Evolutionary conservation across 2,329 filamentous ascomycete genomes (phyloP), one percentile per base, ranked within the genome.

Genomic region (Cytospora paraplurivora): DNA sequence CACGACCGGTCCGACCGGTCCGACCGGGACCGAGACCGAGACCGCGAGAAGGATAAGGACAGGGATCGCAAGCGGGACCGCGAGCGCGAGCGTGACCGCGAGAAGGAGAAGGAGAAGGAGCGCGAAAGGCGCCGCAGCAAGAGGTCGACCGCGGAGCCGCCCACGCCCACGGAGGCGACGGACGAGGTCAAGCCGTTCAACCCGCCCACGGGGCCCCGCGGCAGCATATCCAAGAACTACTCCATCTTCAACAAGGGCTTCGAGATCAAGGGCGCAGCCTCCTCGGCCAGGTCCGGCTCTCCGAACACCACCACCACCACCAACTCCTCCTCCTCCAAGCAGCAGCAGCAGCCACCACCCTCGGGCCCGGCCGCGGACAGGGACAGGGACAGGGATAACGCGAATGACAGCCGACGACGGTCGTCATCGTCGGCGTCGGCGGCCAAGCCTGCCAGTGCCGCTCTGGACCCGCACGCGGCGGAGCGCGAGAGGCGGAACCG

Each of bases 401-500:
- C 33, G 11, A 61, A n/a, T 51, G 59, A 56, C 59, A 70, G 75
- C 53, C 75, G 79, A 34, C 75, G 76, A 21, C 70, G 72, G 51
- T 78, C 77, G 4, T 74, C 77, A 62, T 69, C 74, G 7, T 76
- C 75, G 52, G 32, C 57, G 7, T 35, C 37, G 19, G 62, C 41
- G 56, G 67, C 59, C 57, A 68, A 56, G 68, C 66, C 57, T 51
- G 69, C 62, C 70, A 68, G 35, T n/a, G 55, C 57, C 33, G 62
- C 59, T 53, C 34, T 57, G 64, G 86, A 90, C 67, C 81, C 85
- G n/a, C 88, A 91, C 73, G 88, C 88, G 1, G 78, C 88, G 0
- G 89, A 92, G 74, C 85, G 89, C 27, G 88, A 90, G 71, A 85
- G 84, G 13, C 79, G 87, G 17, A 83, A 89, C 70, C 81, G 87